Conservation (phyloP, 257 asterid species). For the Apocynum venetum region DNA sequence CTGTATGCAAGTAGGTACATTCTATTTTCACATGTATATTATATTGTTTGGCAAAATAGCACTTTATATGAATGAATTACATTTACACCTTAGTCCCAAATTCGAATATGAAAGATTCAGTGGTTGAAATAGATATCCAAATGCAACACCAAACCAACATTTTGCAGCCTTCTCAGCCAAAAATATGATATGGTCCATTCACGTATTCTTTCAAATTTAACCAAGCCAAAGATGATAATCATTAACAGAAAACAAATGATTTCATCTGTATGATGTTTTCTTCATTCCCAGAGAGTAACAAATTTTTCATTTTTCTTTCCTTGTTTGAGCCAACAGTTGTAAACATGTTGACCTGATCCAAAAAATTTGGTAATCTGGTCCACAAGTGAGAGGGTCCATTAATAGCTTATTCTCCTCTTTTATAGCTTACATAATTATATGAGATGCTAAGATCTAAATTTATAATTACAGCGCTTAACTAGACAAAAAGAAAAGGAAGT, state of each 20-base stretch:
- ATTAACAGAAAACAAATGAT: not conserved
- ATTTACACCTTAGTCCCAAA: not conserved
- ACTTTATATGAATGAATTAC: not conserved
- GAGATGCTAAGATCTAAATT: not conserved
- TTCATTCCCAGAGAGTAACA: not conserved
- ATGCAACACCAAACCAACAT: not conserved
- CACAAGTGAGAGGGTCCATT: slow-evolving; percentile 1
- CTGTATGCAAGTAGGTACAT: not conserved
- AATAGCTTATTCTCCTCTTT: not conserved
- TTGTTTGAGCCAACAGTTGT: not conserved
- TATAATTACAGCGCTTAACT: too few relatives aligned
- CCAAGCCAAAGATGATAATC: slow-evolving; percentile 1
- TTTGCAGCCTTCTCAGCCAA: not conserved
- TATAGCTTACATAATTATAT: not conserved
- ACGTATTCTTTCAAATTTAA: not conserved
- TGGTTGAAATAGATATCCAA: not conserved
- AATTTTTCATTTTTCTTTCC: not conserved
- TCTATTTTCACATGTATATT: not conserved
- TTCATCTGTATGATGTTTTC: not conserved
- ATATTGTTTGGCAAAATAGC: not conserved
- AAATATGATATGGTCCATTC: not conserved
- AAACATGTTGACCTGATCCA: not conserved
- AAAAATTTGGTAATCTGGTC: not conserved
- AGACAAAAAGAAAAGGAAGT: not conserved
- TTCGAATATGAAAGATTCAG: not conserved